These are phyloP conservation scores for Aspergillus homomorphus DNA, from an alignment of 495 filamentous ascomycete species.

Conservation along the genomic window DNA sequence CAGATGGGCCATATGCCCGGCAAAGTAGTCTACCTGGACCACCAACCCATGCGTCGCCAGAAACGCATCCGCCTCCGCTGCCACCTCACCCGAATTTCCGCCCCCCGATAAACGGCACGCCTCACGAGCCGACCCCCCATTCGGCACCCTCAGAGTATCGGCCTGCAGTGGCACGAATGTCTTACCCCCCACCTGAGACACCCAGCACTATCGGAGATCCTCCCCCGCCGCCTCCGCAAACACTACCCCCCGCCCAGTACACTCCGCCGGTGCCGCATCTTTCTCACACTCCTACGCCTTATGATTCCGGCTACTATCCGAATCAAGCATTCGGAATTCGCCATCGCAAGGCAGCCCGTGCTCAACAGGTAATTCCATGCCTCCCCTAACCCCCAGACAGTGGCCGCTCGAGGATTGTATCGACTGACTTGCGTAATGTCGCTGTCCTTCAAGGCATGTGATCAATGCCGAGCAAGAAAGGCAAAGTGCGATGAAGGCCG, in stretches of 20 bases:
- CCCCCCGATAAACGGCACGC: conserved; percentile 33
- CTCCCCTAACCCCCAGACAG: too few species aligned
- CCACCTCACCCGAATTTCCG: conserved; percentile 28
- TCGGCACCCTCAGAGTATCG: conserved; percentile 41
- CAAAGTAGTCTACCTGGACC: conserved; percentile 34
- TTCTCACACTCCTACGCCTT: conserved; percentile 28
- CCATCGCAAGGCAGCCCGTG: conserved; percentile 42
- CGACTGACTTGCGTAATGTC: conserved; percentile 9
- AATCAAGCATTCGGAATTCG: conserved; percentile 35
- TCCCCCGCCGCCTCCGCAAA: conserved; percentile 25
- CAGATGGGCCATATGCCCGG: conserved; percentile 37
- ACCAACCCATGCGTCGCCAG: conserved; percentile 27
- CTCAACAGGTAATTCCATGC: conserved; percentile 35
- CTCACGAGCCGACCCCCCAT: conserved; percentile 35
- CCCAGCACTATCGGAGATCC: conserved; percentile 26
- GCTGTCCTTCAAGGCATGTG: conserved; percentile 48
- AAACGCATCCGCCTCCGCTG: conserved; percentile 23
- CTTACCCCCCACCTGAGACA: conserved; percentile 30
- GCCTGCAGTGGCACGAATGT: conserved; percentile 24
- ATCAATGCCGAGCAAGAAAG: conserved; percentile 59
- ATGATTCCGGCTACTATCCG: conserved; percentile 33
- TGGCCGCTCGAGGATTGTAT: not conserved
- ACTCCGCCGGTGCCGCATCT: conserved; percentile 25
- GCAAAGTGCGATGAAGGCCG: conserved; percentile 64
- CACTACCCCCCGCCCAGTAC: conserved; percentile 28